Conservation (phyloP, 1,284 basidiomycete species). For the Earliella scabrosa region DNA sequence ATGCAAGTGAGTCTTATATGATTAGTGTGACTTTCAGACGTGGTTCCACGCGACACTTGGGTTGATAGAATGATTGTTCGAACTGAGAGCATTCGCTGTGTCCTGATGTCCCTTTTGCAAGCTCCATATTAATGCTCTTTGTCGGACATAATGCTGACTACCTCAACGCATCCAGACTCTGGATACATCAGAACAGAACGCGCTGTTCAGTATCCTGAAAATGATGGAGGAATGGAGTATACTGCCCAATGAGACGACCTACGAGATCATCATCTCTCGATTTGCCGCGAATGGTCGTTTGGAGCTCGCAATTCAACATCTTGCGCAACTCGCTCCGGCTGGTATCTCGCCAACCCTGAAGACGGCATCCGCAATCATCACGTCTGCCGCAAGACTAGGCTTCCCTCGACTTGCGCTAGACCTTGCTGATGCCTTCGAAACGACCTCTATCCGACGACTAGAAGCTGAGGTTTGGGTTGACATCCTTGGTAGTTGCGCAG, state of each 20-base stretch:
- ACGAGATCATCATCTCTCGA: conserved; percentile 55
- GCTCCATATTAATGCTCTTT: not conserved
- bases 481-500: conserved; percentile 61
- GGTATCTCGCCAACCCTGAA: conserved; percentile 52
- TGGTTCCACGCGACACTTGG: too few relatives aligned
- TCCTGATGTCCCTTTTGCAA: too few relatives aligned
- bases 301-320: conserved; percentile 63
- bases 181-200: conserved; percentile 17
- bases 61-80: too few relatives aligned
- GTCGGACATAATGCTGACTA: not conserved
- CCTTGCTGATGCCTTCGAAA: conserved; percentile 62
- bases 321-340: conserved; percentile 53
- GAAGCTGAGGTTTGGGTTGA: conserved; percentile 60
- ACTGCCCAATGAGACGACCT: conserved; percentile 54
- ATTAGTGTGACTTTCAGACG: not conserved
- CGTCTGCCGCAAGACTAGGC: conserved; percentile 50
- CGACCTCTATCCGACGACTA: conserved; percentile 53
- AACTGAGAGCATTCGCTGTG: too few relatives aligned
- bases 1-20: conserved; percentile 53
- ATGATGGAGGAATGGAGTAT: conserved; percentile 55
- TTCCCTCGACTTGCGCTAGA: conserved; percentile 72
- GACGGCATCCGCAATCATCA: conserved; percentile 53
- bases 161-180: conserved; percentile 9
- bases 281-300: conserved; percentile 52
- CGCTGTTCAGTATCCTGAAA: conserved; percentile 38